A percentile compares a stretch with the other conserved stretches of the same genome.
phyloP scores from a whole-genome alignment of 768 basidiomycete genomes.

The Suillus luteus region DNA sequence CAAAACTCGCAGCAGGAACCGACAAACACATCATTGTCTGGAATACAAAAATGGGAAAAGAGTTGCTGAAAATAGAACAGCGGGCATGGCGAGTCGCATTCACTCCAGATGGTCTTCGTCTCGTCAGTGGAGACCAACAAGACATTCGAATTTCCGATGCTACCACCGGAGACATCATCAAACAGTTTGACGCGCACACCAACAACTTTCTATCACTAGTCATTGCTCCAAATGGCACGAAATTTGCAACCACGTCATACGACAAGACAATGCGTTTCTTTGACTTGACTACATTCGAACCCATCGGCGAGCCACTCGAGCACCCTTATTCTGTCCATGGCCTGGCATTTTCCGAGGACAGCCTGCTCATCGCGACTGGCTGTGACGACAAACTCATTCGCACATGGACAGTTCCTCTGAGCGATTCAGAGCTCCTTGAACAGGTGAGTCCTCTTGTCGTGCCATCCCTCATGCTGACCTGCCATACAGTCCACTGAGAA shows the following conservation, averaged over 20 bases:
- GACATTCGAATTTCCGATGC: not conserved
- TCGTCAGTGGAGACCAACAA: not conserved
- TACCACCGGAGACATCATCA: not conserved
- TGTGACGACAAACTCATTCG: not conserved
- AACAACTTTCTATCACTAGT: not conserved
- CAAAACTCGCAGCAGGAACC: conserved; percentile 12
- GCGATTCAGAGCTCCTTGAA: not conserved
- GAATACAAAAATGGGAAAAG: not conserved
- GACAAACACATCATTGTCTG: conserved; percentile 2
- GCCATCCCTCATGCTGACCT: not conserved
- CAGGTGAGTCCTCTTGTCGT: not conserved
- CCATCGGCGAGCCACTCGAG: not conserved
- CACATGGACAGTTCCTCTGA: not conserved
- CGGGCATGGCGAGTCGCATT: not conserved
- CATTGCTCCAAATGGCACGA: not conserved
- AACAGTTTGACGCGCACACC: not conserved
- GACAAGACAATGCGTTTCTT: not conserved
- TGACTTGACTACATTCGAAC: not conserved
- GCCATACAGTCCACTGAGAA: not conserved
- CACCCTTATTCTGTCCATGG: rapidly evolving
- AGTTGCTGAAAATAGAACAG: not conserved
- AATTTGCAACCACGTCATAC: not conserved
- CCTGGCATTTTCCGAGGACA: not conserved
- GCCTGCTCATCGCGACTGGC: not conserved
- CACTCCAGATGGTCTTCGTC: not conserved